Evolutionary conservation across 768 basidiomycete species (phyloP), one percentile per base, ranked within the genome.

Genomic region (Tricholoma flavovirens): DNA sequence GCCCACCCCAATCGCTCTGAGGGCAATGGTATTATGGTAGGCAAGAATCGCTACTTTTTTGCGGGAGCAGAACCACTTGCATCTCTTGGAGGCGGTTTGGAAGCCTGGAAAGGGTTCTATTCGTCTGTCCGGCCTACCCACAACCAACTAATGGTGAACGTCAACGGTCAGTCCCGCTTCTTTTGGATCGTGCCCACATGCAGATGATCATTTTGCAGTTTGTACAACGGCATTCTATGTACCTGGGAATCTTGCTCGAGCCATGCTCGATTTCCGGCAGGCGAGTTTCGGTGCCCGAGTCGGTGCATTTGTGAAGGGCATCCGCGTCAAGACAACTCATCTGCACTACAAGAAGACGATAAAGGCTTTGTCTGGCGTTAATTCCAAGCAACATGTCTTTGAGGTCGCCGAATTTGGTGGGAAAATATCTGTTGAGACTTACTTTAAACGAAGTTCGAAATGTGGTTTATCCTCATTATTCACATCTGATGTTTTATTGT

Each of bases 291-390:
- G 83, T 11, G 88, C 82, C 3, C 79, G 83, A 22, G 64, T 76
- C 32, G 74, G 73, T n/a, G 80, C 70, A 0, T 92, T 90, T 60
- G 84, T 81, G 38, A 82, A 76, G 57, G 80, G 87, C 7, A 77
- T 91, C 2, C 75, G 90, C 36, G 72, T 93, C 48, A 76, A 75
- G 65, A 82, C 88, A 1, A 77, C 68, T 2, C 89, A 92, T 69
- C 75, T 93, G 12, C 82, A 83, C n/a, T 86, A 90, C 63, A 82
- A 74, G 64, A 92, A 90, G 71, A 83, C 84, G 0, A 77, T 93
- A 56, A 87, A 86, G 66, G 68, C 68, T 2, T 65, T 88, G 12
- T 73, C 75, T 11, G 72, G 73, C 21, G 66, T 83, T 33, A 78
- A 73, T 21, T 75, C 88, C 0, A 70, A 65, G 11, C 69, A 74